A percentile compares a stretch with the other conserved stretches of the same genome.
These are phyloP conservation scores for Ceratonia siliqua DNA, from an alignment of 306 rosid genomes.

Conservation along the genomic window DNA sequence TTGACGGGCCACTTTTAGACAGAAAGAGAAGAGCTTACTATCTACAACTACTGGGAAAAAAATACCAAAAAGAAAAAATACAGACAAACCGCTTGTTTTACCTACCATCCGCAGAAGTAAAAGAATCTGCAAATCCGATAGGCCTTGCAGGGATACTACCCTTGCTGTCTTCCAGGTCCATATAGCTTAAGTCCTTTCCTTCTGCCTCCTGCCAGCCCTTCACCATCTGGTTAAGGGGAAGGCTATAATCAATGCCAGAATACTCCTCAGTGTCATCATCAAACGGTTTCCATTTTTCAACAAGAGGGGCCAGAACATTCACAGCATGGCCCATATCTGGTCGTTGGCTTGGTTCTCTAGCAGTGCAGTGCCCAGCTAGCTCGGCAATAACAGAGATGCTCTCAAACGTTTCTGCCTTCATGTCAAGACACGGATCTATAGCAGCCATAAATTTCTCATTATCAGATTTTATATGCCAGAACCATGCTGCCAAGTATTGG, in stretches of 20 bases:
- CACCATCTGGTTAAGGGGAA: constrained; percentile 95
- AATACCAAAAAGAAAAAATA: neutral
- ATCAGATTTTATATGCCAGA: constrained; percentile 91
- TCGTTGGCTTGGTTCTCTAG: constrained; percentile 87
- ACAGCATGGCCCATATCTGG: constrained; percentile 99
- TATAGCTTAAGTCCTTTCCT: constrained; percentile 73
- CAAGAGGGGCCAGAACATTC: constrained; percentile 79
- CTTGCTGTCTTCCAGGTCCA: constrained; percentile 81
- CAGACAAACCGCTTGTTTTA: constrained; percentile 49
- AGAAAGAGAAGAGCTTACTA: constrained; percentile 44
- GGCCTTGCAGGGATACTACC: constrained; percentile 97
- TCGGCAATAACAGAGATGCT: constrained; percentile 67
- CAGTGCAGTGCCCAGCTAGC: constrained; percentile 96
- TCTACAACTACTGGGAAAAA: constrained; percentile 54
- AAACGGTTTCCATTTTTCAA: constrained; percentile 92
- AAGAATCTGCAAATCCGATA: constrained; percentile 91
- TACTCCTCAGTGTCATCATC: constrained; percentile 75
- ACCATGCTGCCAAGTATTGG: constrained; percentile 95
- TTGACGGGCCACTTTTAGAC: constrained; percentile 41
- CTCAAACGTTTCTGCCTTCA: constrained; percentile 75
- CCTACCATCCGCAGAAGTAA: constrained; percentile 95
- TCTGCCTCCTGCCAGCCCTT: constrained; percentile 98
- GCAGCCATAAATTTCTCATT: constrained; percentile 81
- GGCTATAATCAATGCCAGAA: constrained; percentile 89
- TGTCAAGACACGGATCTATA: constrained; percentile 67